Evolutionary conservation across 495 filamentous ascomycete species (phyloP), one percentile per base, ranked within the genome.

Genomic region (Neurospora sp.): DNA sequence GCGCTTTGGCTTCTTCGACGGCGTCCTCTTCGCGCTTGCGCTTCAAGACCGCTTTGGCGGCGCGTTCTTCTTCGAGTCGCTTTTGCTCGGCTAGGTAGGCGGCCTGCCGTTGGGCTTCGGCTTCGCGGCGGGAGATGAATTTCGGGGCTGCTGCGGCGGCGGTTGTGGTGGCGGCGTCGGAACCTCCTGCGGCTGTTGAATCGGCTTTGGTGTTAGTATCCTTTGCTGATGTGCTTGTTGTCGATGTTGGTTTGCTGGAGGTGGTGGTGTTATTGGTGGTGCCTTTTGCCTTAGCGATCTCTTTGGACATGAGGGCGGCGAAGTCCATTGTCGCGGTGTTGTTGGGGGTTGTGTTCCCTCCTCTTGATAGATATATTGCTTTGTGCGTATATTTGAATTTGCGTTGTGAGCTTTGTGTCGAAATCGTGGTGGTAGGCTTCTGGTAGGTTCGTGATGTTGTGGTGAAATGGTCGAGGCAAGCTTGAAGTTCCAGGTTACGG

Each of bases 1-100:
- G 88, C 39, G 86, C 86, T 9, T 85, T 87, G 65, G 87, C 86
- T 42, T 90, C 89, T 22, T 88, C 85, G 4, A 89, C 87, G 70
- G 93, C 93, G 27, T 97, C 96, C 22, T 97, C 95, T 69, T 98
- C 94, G n/a, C 88, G 86, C 82, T 94, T 94, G 71, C 94, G 93
- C 81, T 98, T 98, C 73, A 91, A 87, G 9, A 86, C 84, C 0
- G 87, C 83, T 42, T 87, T 88, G 40, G 89, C 89, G 69, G 90
- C 87, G 59, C 92, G 91, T 74, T 90, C 89, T 22, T 83, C 85
- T 44, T 91, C 91, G 70, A 92, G 83, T 1, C 85, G 85, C 48
- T 87, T 86, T 79, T 98, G 94, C 74, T 95, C 91, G 42, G 91
- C 89, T 9, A 89, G 85, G 85, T 99, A 98, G 75, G 91, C 88